Base-by-base conservation (phyloP, 257 asterid species). In the Solanum etuberosum region DNA sequence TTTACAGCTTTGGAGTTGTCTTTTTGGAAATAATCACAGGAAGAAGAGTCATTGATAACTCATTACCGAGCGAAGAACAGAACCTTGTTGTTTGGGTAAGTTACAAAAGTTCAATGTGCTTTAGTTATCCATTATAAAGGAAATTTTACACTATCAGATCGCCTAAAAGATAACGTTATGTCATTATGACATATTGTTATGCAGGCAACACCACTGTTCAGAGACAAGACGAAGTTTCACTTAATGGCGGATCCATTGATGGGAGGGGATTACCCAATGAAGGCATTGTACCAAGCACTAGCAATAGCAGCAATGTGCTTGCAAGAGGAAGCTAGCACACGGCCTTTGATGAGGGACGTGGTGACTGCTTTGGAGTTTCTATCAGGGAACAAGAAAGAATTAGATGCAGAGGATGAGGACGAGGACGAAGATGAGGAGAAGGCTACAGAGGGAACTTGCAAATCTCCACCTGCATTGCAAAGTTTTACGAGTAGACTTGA, bases 271-370 rank as follows among this genome's bases (percentile, higher is more conserved):
- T 94, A 92, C 76, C 93, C 96, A 0, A 87, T 90, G n/a, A 95
- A 94, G 86, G 91, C 91, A 16, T 80, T 95, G 9, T 90, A 90
- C 76, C 98, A 94, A 91, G 98, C 98, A 86, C 94, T 95, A 46
- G 98, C 94, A 7, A 91, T 95, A 10, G 98, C 98, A 46, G 98
- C 98, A 20, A 95, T 95, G 98, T 95, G 98, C 43, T 93, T 95
- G 0, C 98, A 95, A 86, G 98, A 94, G 85, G 97, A 95, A 76
- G 90, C 95, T 3, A 10, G 89, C 20, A 89, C 92, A 13, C 93
- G 98, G 10, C 98, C 98, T 35, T 86, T 92, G 86, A 95, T 95
- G 18, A 90, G 94, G 0, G 98, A 95, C 11, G 98, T 94, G 14
- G 98, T 95, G 2, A 91, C 94, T 3, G 98, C 98, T 20, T 82